Conservation (phyloP, 176 grass and related monocot species). For the Echinochloa phyllopogon region DNA sequence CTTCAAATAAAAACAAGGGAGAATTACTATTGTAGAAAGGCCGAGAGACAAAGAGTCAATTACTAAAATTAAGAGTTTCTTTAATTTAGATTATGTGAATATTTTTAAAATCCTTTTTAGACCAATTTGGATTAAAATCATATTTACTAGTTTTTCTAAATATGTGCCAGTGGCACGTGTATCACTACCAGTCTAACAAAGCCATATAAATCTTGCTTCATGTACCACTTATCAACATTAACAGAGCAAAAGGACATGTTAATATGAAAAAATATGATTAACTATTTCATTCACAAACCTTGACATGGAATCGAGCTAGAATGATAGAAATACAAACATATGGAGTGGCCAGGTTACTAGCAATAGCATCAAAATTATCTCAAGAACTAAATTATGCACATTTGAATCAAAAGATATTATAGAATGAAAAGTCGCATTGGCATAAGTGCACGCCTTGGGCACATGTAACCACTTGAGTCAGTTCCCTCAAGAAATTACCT, state of each 20-base stretch:
- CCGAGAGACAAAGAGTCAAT: too few relatives aligned
- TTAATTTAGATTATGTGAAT: too few relatives aligned
- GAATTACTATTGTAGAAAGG: too few relatives aligned
- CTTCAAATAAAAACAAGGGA: too few relatives aligned
- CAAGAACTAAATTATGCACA: neutral
- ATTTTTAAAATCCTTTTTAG: too few relatives aligned
- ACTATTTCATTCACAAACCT: too few relatives aligned
- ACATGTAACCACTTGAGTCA: conserved; percentile 89
- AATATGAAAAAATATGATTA: neutral
- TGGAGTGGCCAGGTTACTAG: neutral
- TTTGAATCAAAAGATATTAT: neutral
- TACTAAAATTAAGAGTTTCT: too few relatives aligned
- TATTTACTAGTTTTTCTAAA: too few relatives aligned
- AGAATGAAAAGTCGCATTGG: neutral
- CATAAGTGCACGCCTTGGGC: conserved; percentile 72
- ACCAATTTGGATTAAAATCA: too few relatives aligned
- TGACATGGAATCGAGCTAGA: neutral
- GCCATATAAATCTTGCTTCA: neutral
- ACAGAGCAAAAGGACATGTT: neutral
- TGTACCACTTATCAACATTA: conserved; percentile 3
- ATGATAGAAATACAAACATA: neutral
- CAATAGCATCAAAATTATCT: conserved; percentile 7
- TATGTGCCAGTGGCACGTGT: too few relatives aligned
- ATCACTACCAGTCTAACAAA: too few relatives aligned
- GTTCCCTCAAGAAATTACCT: conserved; percentile 83